Base-by-base conservation (phyloP, 495 filamentous ascomycete genomes). In the Astrothelium macrocarpum region DNA sequence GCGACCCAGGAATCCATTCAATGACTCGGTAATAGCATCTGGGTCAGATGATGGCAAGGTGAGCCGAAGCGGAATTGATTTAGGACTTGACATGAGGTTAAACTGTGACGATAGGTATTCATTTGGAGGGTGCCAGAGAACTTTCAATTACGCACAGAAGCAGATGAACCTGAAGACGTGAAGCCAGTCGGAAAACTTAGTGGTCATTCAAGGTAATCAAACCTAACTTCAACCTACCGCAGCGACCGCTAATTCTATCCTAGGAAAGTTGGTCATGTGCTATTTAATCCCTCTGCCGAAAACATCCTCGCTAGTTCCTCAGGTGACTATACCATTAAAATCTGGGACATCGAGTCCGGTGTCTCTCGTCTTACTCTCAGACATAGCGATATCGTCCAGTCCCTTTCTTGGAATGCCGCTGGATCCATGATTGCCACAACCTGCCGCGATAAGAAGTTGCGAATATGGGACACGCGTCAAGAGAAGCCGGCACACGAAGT, bases 201-300 rank as follows among this genome's bases (percentile, higher is more conserved):
- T 29, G 94, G 93, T 1, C 88, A 91, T 73, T 81, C 85, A 62
- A 81, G 85, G 80, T 84, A 70, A 14, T 3, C 16, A 46, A 7
- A 45, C 20, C 9, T 23, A 9, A 2, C 9, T 29, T 11, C 49
- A 29, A 12, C 2, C 9, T 25, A 26, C 12, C 31, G 4, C 31
- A n/a, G 62, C 32, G 20, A 1, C 20, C 34, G 10, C 26, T 25
- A 10, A 61, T 16, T 3, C 63, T 32, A 14, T 23, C 11, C 64
- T 69, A 93, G 91, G 70, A 98, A 98, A 74, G 86, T 97, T 65
- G 94, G 94, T 32, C 95, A 98, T 75, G 92, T 97, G 65, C 82
- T 96, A 60, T 98, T 97, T 81, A 96, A 98, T 77, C 93, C 95
- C 58, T 87, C 93, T 31, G 95, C 95, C 61, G 92, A 95, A 71